Base-by-base conservation (phyloP, 2,329 filamentous ascomycete genomes). In the Alternaria triticimaculans region DNA sequence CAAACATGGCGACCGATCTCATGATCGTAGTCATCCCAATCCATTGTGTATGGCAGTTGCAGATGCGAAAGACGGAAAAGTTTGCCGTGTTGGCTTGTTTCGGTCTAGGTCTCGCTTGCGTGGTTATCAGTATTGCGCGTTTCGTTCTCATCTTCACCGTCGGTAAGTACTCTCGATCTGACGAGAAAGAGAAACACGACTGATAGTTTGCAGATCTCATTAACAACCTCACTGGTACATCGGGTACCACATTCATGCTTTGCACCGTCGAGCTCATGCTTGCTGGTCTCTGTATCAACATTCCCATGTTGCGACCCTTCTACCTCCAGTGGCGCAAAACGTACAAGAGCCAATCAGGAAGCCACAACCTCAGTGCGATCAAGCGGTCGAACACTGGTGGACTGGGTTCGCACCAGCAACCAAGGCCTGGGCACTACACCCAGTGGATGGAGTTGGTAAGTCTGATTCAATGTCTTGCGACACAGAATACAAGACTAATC, bases 11-110 rank as follows among this genome's bases (percentile, higher is more conserved):
- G 7, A 72, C 68, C 0, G 70, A 70, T 46, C 15, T 72, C 15
- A 58, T 70, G 28, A 71, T 72, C 14, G 67, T 70, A 2, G 50
- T 63, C 2, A 48, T 72, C 4, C 70, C 70, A 3, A 64, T 72
- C 8, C 62, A 61, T 7, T 56, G 55, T 10, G 68, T 72, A 3
- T 72, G 70, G 70, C 58, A 62, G 25, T 37, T 72, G 15, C 70
- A 72, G 25, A 72, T 72, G 70, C 62, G 70, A 4, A 72, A 70
- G 59, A 71, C 70, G 12, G 70, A 72, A 33, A 72, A 72, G 30
- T 60, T 72, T 5, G 70, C 70, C 14, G 70, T 72, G 1, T 12
- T 72, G 53, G 62, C 70, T 18, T 72, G 70, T 55, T 72, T 72
- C 46, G 65, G 68, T 14, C 44, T 72, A 2, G 70, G 70, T 41